Evolutionary conservation across 208 protist species (phyloP).

Genomic region (Sergeia podlipaevii): DNA sequence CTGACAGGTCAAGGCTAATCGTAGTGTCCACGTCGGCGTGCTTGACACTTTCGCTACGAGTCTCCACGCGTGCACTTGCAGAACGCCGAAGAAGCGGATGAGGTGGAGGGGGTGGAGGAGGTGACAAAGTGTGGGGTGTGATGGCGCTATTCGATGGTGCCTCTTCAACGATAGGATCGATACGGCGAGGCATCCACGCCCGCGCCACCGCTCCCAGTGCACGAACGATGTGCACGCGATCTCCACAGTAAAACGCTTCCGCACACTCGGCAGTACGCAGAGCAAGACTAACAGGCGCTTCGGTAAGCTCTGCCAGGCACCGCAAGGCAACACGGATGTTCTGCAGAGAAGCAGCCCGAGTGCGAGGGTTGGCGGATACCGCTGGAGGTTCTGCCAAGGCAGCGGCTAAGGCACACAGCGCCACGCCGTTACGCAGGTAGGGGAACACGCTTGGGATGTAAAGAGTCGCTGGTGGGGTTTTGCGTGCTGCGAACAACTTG

Average conservation of each 20-base stretch:
- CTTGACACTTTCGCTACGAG: background rate
- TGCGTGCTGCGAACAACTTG: constrained; percentile 16
- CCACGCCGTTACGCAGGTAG: constrained; percentile 69
- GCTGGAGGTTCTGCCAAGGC: background rate
- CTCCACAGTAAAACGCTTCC: constrained; percentile 33
- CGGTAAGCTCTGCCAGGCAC: constrained; percentile 14
- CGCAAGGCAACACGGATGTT: constrained; percentile 42
- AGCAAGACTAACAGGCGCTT: constrained; percentile 4
- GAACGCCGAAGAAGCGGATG: background rate
- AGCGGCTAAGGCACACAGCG: constrained; percentile 36
- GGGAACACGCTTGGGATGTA: constrained; percentile 75
- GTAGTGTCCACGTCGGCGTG: background rate
- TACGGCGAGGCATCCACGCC: too few relatives aligned
- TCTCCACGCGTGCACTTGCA: background rate
- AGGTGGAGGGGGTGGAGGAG: background rate
- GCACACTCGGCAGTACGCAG: constrained; percentile 17
- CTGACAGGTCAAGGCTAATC: background rate
- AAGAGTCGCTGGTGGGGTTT: constrained; percentile 24
- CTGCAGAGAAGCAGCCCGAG: constrained; percentile 37
- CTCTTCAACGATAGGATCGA: background rate
- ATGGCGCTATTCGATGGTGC: background rate
- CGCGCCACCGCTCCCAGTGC: constrained; percentile 36
- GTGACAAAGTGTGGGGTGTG: background rate
- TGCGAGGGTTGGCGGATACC: constrained; percentile 47
- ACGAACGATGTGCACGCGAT: constrained; percentile 35